Conservation (phyloP, 768 basidiomycete species). For the Filobasidium wieringae region DNA sequence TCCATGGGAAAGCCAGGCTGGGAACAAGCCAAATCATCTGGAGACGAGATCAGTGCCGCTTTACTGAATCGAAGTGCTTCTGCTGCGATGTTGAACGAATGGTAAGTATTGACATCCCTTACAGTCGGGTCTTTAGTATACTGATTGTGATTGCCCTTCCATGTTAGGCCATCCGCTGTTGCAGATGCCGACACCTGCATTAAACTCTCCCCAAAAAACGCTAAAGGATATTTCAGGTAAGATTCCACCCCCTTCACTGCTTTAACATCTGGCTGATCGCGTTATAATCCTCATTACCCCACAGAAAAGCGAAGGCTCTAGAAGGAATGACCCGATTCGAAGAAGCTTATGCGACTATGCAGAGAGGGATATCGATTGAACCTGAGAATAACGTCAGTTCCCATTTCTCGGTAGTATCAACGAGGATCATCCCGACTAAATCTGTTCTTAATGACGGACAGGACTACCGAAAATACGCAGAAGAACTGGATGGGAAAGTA, state of each 20-base stretch:
- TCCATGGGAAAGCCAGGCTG: constrained; percentile 75
- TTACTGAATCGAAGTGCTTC: constrained; percentile 88
- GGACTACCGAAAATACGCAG: constrained; percentile 6
- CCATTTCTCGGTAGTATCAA: background rate
- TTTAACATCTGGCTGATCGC: background rate
- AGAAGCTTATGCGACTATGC: constrained; percentile 71
- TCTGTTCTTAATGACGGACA: background rate
- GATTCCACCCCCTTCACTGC: background rate
- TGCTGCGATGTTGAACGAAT: constrained; percentile 63
- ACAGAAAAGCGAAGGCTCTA: constrained; percentile 67
- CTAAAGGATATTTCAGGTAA: constrained; percentile 82
- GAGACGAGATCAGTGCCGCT: constrained; percentile 81
- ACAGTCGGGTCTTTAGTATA: background rate
- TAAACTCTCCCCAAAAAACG: constrained; percentile 70
- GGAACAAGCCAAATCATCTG: constrained; percentile 68
- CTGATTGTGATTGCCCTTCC: background rate
- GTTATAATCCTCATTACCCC: background rate
- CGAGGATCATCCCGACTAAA: background rate
- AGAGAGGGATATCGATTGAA: constrained; percentile 76
- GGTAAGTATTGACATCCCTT: constrained; percentile 21
- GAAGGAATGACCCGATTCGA: constrained; percentile 54
- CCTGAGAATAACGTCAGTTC: constrained; percentile 50
- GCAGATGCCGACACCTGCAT: constrained; percentile 83
- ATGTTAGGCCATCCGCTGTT: constrained; percentile 28
- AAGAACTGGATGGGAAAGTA: background rate